Percentiles rank a stretch among this genome's conserved stretches.
These are phyloP conservation scores for Mrakia frigida DNA, from an alignment of 768 basidiomycete species.

Conservation along the genomic window DNA sequence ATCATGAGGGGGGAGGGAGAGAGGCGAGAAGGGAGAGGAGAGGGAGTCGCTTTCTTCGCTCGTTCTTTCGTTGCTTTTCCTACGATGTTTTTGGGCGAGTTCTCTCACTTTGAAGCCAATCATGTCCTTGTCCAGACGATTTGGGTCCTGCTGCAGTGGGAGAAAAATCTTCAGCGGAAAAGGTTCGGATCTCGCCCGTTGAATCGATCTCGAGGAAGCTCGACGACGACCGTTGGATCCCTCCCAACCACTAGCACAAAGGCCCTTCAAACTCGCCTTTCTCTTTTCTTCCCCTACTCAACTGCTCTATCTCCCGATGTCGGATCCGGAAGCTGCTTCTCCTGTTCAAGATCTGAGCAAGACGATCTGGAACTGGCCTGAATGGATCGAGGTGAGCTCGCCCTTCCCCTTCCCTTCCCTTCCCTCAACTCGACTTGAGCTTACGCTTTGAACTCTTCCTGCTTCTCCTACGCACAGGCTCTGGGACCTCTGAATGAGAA, in stretches of 20 bases:
- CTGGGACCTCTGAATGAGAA: conserved; percentile 27
- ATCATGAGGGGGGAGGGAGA: no score
- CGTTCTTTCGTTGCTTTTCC: not conserved
- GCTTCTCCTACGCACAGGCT: not conserved
- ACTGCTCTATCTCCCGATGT: not conserved
- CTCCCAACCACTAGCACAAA: not conserved
- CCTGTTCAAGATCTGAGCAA: conserved; percentile 3
- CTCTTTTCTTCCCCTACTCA: not conserved
- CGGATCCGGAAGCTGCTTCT: not conserved
- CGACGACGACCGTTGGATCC: no score
- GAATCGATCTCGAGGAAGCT: no score
- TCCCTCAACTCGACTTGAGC: not conserved
- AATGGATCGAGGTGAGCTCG: conserved; percentile 19
- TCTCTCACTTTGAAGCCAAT: no score
- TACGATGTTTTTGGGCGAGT: no score
- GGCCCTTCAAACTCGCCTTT: not conserved
- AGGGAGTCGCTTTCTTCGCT: not conserved
- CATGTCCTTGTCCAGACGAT: no score
- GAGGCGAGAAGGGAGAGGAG: not conserved
- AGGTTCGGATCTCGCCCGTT: no score
- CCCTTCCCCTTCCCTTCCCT: not conserved
- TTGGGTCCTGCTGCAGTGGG: no score
- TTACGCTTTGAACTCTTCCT: no score
- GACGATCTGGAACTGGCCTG: conserved; percentile 18
- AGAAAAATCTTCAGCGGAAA: no score